phyloP scores from a whole-genome alignment of 139 green algal genomes.

The Auxenochlorella pyrenoidosa region DNA sequence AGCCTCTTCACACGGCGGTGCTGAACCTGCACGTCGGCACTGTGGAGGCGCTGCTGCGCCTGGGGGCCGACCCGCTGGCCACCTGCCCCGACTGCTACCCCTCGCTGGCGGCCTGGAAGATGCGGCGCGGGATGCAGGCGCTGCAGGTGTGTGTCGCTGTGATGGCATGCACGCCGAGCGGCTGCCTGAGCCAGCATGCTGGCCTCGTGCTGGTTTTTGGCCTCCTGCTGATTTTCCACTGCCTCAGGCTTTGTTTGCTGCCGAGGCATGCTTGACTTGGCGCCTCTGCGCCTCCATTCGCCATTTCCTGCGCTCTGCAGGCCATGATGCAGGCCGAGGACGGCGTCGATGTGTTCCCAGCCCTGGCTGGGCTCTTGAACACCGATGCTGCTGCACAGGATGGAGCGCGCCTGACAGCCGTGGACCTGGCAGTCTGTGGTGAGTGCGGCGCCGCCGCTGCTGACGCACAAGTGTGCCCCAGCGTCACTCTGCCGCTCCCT shows the following conservation, averaged over 20 bases:
- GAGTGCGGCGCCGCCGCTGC: not conserved
- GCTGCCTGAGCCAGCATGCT: not conserved
- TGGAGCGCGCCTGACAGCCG: not conserved
- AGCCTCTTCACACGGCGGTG: constrained; percentile 31
- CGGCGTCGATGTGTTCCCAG: not conserved
- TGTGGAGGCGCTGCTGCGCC: constrained; percentile 16
- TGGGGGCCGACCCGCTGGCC: constrained; percentile 17
- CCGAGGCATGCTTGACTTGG: not conserved
- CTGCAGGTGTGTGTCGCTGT: constrained; percentile 22
- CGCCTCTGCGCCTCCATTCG: not conserved
- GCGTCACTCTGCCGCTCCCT: no score
- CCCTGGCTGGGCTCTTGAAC: not conserved
- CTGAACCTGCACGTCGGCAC: not conserved
- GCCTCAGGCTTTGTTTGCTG: not conserved
- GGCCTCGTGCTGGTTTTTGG: not conserved
- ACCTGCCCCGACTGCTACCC: constrained; percentile 35
- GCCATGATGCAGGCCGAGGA: constrained; percentile 3
- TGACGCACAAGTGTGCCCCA: no score
- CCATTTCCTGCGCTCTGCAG: not conserved
- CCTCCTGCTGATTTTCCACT: no score
- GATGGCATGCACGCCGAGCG: no score
- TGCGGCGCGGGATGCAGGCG: not conserved
- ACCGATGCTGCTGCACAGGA: not conserved
- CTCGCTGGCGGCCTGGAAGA: constrained; percentile 9
- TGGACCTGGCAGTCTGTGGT: constrained; percentile 34